These are phyloP conservation scores for Aspergillus terreus DNA, from an alignment of 2,329 filamentous ascomycete genomes.

Conservation along the genomic window DNA sequence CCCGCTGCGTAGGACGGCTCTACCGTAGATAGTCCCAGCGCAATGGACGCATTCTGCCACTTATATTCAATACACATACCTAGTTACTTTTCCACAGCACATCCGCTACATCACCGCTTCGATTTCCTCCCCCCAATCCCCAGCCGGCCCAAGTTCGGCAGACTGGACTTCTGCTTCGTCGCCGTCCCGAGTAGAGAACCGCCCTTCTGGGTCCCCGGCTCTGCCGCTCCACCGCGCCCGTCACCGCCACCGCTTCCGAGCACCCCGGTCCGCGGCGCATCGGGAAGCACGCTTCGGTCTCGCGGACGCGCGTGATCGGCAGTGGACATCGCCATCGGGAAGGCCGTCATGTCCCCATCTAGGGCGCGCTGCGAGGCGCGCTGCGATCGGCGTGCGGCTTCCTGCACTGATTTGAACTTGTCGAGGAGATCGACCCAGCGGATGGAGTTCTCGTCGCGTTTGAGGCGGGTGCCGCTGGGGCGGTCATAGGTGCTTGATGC, in stretches of 20 bases:
- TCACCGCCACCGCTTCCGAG: constrained; percentile 35
- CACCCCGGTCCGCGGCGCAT: constrained; percentile 27
- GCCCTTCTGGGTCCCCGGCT: constrained; percentile 18
- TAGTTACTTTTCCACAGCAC: background rate
- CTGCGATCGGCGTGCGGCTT: constrained; percentile 71
- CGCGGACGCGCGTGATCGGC: constrained; percentile 24
- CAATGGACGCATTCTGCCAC: background rate
- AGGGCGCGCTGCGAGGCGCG: constrained; percentile 46
- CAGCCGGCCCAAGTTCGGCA: constrained; percentile 67
- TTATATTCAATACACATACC: background rate
- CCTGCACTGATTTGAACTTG: constrained; percentile 89
- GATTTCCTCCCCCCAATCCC: constrained; percentile 64
- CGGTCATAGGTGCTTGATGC: constrained; percentile 59
- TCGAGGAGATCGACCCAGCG: constrained; percentile 91
- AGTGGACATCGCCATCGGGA: constrained; percentile 28
- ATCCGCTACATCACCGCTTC: constrained; percentile 26
- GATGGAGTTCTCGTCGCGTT: constrained; percentile 82
- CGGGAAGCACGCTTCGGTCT: constrained; percentile 31
- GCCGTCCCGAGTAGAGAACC: constrained; percentile 34
- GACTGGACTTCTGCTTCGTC: constrained; percentile 58
- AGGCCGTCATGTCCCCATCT: constrained; percentile 51
- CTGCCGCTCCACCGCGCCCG: constrained; percentile 11
- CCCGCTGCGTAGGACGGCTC: constrained; percentile 58
- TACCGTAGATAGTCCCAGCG: constrained; percentile 37
- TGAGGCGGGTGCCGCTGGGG: constrained; percentile 63